Evolutionary conservation across 257 asterid genomes (phyloP).

Genomic region (Coffea canephora): DNA sequence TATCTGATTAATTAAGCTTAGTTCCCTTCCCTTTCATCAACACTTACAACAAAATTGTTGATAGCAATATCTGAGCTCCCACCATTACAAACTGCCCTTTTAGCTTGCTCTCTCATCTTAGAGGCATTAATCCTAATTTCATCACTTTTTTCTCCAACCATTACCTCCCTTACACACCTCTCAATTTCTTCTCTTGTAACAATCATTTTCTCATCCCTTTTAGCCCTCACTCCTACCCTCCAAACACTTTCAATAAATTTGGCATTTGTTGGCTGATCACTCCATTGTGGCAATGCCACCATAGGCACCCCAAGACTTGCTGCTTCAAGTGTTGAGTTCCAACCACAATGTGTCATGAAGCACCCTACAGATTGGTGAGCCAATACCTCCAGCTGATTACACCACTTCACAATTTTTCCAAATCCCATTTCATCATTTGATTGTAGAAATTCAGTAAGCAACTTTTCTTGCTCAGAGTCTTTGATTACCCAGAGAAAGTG

Average conservation of each 20-base stretch:
- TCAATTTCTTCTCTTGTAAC: slow-evolving; percentile 19
- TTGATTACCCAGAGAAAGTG: slow-evolving; percentile 20
- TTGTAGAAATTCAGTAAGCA: neutral
- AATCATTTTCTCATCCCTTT: neutral
- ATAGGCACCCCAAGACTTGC: slow-evolving; percentile 10
- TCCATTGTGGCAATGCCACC: slow-evolving; percentile 10
- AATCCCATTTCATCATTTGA: neutral
- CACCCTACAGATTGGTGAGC: slow-evolving; percentile 12
- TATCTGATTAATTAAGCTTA: neutral
- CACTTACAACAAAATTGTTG: neutral
- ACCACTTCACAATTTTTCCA: slow-evolving; percentile 20
- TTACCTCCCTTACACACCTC: slow-evolving; percentile 13
- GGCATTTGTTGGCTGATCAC: slow-evolving; percentile 21
- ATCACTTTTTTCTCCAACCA: slow-evolving; percentile 14
- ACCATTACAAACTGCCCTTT: neutral
- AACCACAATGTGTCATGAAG: slow-evolving; percentile 26
- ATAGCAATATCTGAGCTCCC: neutral
- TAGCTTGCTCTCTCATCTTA: slow-evolving; percentile 1
- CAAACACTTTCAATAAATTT: slow-evolving; percentile 16
- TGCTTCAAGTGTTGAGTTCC: slow-evolving; percentile 23
- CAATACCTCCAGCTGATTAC: slow-evolving; percentile 21
- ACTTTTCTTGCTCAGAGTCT: slow-evolving; percentile 13
- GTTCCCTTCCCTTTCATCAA: neutral
- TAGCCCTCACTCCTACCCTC: slow-evolving; percentile 9
- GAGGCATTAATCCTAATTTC: slow-evolving; percentile 3